Percentiles rank a stretch among this genome's conserved stretches.
Conservation (phyloP, 108 stramenopile genomes). For the Pseudonitzschia multiseries region DNA sequence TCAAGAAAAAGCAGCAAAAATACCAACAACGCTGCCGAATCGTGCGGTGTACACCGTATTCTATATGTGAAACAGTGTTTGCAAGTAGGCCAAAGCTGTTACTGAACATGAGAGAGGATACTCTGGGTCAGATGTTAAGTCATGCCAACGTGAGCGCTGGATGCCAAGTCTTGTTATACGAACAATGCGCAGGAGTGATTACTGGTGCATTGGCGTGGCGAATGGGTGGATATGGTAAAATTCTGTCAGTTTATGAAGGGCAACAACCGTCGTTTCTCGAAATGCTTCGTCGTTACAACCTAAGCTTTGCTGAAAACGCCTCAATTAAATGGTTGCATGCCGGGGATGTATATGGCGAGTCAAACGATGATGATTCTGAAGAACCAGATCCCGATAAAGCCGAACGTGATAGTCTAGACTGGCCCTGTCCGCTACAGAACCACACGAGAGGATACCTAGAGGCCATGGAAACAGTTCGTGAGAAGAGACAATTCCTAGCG, state of each 20-base stretch:
- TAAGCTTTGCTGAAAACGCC: constrained; percentile 53
- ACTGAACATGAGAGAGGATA: constrained; percentile 78
- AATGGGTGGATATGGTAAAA: constrained; percentile 85
- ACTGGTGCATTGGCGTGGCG: constrained; percentile 71
- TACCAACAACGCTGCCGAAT: constrained; percentile 83
- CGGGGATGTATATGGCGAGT: constrained; percentile 57
- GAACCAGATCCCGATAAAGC: constrained; percentile 50
- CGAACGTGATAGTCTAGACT: constrained; percentile 54
- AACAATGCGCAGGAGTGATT: constrained; percentile 67
- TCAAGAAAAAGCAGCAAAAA: constrained; percentile 73
- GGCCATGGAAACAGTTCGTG: constrained; percentile 43
- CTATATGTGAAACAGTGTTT: constrained; percentile 68
- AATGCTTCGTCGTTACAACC: constrained; percentile 67
- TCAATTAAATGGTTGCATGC: constrained; percentile 72
- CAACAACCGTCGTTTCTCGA: constrained; percentile 77
- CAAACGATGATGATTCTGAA: constrained; percentile 37
- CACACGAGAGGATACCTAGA: constrained; percentile 71
- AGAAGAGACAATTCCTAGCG: constrained; percentile 59
- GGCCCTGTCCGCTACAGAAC: constrained; percentile 76
- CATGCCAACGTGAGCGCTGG: constrained; percentile 85
- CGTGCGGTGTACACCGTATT: constrained; percentile 58
- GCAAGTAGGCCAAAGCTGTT: constrained; percentile 57
- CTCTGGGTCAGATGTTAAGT: constrained; percentile 73
- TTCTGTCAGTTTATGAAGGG: constrained; percentile 65
- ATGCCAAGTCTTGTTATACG: constrained; percentile 68